Evolutionary conservation across 768 basidiomycete genomes (phyloP), one percentile per base, ranked within the genome.

Genomic region (Leccinum imitatum): DNA sequence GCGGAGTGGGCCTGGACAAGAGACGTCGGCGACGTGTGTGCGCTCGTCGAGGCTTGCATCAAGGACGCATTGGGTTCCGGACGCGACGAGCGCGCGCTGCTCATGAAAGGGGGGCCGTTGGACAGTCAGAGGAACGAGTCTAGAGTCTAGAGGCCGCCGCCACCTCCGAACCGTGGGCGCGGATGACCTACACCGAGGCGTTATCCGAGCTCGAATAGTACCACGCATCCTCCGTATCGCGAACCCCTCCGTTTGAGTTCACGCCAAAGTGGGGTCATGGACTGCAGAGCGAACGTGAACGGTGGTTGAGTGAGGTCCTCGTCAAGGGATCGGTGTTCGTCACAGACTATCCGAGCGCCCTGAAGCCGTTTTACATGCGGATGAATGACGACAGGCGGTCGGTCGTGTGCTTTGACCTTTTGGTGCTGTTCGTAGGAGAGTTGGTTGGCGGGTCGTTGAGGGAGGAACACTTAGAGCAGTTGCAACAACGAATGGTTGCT

Each of bases 311-410:
- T 1, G 88, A 90, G 57, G 71, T 75, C 15, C 73, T 89, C 53
- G 76, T 87, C 55, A 71, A 77, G 25, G 89, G 89, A 0, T 96
- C 97, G 2, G 83, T 95, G 2, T 98, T 98, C 71, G 88, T 99
- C 56, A 91, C 87, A 14, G 87, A 96, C 71, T 99, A 98, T 70
- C 96, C 97, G 2, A 74, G 79, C 5, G 54, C 70, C 2, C 72
- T 93, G 62, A 99, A 99, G 74, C 95, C 97, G 8, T 98, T 98
- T 78, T 99, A 99, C 76, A 98, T 98, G 97, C 86, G 91, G 37
- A 71, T 70, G 46, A 93, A 75, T 57, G 75, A 80, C 57, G 75
- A 80, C 44, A 74, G 73, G 48, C 63, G 68, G 61, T 89, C 92
- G 0, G 93, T 93, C 3, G 93, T 89, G n/a, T 98, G 96, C 75